Conservation (phyloP, 2,329 filamentous ascomycete genomes). For the Hypoxylon sp. region DNA sequence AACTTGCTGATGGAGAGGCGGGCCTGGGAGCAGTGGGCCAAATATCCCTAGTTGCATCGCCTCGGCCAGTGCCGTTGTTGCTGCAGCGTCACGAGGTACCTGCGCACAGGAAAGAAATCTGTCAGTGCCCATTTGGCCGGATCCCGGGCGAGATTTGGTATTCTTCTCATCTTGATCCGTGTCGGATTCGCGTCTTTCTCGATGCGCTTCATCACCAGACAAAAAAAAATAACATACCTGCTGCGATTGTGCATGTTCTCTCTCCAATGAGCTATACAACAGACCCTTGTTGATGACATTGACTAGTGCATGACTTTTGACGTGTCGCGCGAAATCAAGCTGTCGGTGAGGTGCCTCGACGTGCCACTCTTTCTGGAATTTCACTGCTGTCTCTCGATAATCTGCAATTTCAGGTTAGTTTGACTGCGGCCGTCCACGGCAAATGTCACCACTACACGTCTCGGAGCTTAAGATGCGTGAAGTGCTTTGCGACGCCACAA, state of each 20-base stretch:
- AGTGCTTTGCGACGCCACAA: constrained; percentile 32
- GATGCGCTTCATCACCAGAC: constrained; percentile 42
- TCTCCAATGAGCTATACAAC: constrained; percentile 70
- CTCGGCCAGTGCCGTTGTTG: constrained; percentile 60
- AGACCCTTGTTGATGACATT: constrained; percentile 73
- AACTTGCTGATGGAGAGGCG: constrained; percentile 53
- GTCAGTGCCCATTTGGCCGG: constrained; percentile 56
- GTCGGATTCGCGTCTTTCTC: constrained; percentile 43
- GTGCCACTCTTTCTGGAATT: constrained; percentile 77
- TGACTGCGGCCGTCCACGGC: constrained; percentile 43
- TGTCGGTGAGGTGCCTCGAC: constrained; percentile 71
- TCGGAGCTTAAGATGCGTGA: constrained; percentile 27
- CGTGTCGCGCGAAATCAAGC: constrained; percentile 73
- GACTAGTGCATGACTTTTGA: constrained; percentile 74
- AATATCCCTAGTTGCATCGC: constrained; percentile 66
- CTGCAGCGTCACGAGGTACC: constrained; percentile 61
- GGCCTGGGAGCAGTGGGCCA: constrained; percentile 65
- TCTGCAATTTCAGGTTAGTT: constrained; percentile 62
- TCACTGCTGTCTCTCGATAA: constrained; percentile 75
- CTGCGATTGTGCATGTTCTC: constrained; percentile 62
- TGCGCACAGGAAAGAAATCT: constrained; percentile 55
- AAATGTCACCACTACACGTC: constrained; percentile 45
- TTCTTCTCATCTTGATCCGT: constrained; percentile 40
- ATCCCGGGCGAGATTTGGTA: constrained; percentile 47
- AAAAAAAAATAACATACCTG: constrained; percentile 58